Conservation (phyloP, 768 basidiomycete species). For the Rhizopogon vesiculosus region DNA sequence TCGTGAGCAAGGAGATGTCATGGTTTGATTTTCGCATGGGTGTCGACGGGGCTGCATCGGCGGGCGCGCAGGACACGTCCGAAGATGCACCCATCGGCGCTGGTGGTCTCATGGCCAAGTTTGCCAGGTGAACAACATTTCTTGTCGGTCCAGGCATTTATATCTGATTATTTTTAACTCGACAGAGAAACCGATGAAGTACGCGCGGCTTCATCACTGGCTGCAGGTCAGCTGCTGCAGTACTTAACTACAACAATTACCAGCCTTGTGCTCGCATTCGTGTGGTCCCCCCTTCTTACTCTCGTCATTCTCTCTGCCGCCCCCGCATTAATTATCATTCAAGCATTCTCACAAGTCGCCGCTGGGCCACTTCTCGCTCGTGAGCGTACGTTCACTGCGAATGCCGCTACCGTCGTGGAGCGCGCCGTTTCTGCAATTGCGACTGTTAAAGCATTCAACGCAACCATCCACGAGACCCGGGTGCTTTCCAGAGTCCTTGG, state of each 20-base stretch:
- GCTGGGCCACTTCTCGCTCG: constrained; percentile 60
- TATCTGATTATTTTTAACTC: neutral
- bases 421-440: constrained; percentile 72
- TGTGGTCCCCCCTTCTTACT: constrained; percentile 76
- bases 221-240: constrained; percentile 74
- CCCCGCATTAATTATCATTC: constrained; percentile 74
- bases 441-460: constrained; percentile 94
- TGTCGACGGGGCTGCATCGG: constrained; percentile 37
- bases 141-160: neutral
- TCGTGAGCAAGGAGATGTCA: constrained; percentile 69
- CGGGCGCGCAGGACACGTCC: constrained; percentile 21
- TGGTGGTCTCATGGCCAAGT: constrained; percentile 91
- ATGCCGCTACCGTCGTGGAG: constrained; percentile 77
- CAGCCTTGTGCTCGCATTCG: constrained; percentile 78
- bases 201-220: constrained; percentile 76
- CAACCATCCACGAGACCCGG: constrained; percentile 50
- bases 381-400: constrained; percentile 64
- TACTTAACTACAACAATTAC: constrained; percentile 76
- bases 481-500: constrained; percentile 42
- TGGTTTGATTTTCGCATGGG: constrained; percentile 89
- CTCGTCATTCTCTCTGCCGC: constrained; percentile 90
- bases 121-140: constrained; percentile 56
- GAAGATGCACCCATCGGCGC: constrained; percentile 63
- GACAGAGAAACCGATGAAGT: constrained; percentile 92
- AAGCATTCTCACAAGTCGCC: constrained; percentile 66